A percentile compares a stretch with the other conserved stretches of the same genome.
These are phyloP conservation scores for Erodium texanum DNA, from an alignment of 441 rosid species.

Conservation along the genomic window DNA sequence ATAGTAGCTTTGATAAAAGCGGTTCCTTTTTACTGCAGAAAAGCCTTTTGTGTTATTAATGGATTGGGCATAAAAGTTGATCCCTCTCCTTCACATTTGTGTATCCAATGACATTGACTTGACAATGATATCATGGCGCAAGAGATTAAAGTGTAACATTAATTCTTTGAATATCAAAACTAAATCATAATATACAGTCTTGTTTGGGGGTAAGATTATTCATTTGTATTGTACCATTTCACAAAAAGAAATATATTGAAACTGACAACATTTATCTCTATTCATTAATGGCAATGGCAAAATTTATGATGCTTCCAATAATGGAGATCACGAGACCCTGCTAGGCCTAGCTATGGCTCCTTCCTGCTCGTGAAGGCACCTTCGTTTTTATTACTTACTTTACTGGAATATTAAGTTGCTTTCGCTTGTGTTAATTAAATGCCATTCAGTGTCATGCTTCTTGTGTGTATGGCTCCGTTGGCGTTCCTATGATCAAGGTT, in stretches of 20 bases:
- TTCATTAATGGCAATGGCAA: background rate
- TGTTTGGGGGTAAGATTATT: too few relatives aligned
- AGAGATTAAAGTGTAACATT: too few relatives aligned
- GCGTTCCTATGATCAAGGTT: too few relatives aligned
- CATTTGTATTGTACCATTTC: too few relatives aligned
- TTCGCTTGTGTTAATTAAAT: background rate
- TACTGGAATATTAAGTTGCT: background rate
- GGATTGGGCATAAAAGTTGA: slow-evolving; percentile 11
- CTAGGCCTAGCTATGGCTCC: too few relatives aligned
- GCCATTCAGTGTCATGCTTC: background rate
- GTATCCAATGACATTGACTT: background rate
- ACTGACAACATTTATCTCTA: background rate
- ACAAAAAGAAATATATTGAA: too few relatives aligned
- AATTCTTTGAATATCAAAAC: too few relatives aligned
- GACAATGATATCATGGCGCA: too few relatives aligned
- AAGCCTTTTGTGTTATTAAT: too few relatives aligned
- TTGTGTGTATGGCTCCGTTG: background rate
- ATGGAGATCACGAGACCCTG: background rate
- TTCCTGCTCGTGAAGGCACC: background rate
- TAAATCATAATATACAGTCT: too few relatives aligned
- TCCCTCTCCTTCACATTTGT: slow-evolving; percentile 18
- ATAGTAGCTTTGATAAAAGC: background rate
- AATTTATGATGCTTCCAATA: background rate
- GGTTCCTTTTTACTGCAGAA: background rate
- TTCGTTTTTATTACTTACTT: too few relatives aligned